Conservation (phyloP, 2,329 filamentous ascomycete genomes). For the Alternaria sp. region DNA sequence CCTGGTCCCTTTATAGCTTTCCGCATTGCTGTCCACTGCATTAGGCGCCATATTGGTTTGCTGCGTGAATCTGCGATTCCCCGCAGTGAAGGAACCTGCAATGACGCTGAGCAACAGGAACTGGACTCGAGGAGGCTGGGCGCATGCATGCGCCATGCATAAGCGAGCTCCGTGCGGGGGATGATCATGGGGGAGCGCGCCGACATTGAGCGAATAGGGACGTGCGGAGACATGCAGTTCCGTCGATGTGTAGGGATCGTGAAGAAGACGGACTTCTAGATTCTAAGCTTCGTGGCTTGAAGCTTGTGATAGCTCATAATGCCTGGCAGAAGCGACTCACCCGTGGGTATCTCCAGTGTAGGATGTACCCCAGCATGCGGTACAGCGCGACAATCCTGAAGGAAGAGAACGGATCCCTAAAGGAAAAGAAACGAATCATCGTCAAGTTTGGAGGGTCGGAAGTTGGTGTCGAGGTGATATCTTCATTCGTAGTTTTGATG, state of each 20-base stretch:
- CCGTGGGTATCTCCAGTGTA: background rate
- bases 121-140: background rate
- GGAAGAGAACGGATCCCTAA: background rate
- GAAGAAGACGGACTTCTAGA: background rate
- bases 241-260: background rate
- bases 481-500: background rate
- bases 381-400: background rate
- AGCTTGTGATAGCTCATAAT: constrained; percentile 5
- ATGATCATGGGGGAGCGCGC: constrained; percentile 14
- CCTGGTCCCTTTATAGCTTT: constrained; percentile 4
- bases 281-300: constrained; percentile 8
- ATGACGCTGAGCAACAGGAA: constrained; percentile 22
- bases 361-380: background rate
- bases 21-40: background rate
- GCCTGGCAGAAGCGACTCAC: background rate
- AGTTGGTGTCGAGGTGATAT: background rate
- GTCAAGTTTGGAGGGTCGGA: background rate
- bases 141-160: constrained; percentile 6
- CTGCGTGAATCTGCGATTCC: background rate
- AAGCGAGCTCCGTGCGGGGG: constrained; percentile 16
- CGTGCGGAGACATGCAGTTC: background rate
- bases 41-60: constrained; percentile 3
- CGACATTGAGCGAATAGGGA: constrained; percentile 31
- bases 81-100: constrained; percentile 16
- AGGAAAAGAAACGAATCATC: background rate